Percentiles rank a stretch among this genome's conserved stretches.
phyloP scores from a whole-genome alignment of 1,139 yeast genomes.

The Casaregolazyma lundiana region DNA sequence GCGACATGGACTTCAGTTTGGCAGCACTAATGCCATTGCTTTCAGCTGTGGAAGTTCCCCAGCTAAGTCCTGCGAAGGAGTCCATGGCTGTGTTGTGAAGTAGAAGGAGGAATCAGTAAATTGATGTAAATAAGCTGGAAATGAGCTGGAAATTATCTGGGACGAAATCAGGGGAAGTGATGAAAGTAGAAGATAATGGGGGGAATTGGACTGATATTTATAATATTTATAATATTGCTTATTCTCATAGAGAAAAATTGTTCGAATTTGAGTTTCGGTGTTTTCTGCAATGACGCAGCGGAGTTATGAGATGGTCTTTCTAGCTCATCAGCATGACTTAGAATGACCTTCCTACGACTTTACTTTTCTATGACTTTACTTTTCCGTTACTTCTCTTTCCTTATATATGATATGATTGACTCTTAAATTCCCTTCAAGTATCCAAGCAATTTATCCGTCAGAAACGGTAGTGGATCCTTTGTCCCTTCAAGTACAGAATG shows the following conservation, averaged over 20 bases:
- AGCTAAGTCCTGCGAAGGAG: constrained; percentile 23
- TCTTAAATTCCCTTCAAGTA: background rate
- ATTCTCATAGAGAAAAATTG: too few relatives aligned
- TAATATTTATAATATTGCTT: background rate
- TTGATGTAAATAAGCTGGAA: background rate
- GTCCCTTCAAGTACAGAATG: constrained; percentile 44
- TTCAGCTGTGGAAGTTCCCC: constrained; percentile 17
- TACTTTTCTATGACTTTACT: too few relatives aligned
- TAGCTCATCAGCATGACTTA: too few relatives aligned
- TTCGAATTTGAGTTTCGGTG: too few relatives aligned
- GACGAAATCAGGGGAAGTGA: too few relatives aligned
- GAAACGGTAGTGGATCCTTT: background rate
- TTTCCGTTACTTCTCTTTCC: too few relatives aligned
- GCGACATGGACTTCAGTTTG: constrained; percentile 23
- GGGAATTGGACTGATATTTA: background rate
- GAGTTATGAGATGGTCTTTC: too few relatives aligned
- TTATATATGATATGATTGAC: too few relatives aligned
- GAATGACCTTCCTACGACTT: too few relatives aligned
- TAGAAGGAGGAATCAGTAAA: background rate
- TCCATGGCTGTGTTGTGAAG: constrained; percentile 13
- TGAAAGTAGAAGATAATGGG: background rate
- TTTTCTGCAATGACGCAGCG: too few relatives aligned
- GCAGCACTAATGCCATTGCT: constrained; percentile 10
- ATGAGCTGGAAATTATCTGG: background rate
- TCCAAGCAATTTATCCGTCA: background rate